Conservation (phyloP, 2,329 filamentous ascomycete species). For the Phialophora chinensis region DNA sequence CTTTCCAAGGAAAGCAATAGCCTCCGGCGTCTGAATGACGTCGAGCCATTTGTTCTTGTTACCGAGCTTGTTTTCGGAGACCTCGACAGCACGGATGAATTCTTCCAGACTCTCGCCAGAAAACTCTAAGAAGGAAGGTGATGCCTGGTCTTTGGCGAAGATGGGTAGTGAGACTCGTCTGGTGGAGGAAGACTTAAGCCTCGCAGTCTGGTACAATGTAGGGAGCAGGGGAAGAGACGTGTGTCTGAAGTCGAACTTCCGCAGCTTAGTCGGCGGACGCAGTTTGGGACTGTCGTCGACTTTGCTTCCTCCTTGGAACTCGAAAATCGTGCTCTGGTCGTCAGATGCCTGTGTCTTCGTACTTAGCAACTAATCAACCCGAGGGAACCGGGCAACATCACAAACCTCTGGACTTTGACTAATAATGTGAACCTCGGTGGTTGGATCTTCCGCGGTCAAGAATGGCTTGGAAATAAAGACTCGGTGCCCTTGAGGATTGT, state of each 20-base stretch:
- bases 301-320: background rate
- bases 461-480: background rate
- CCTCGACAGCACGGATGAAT: constrained; percentile 11
- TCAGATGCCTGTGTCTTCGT: background rate
- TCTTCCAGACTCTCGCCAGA: constrained; percentile 12
- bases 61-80: background rate
- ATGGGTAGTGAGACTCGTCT: background rate
- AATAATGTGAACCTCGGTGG: background rate
- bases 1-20: background rate
- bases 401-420: background rate
- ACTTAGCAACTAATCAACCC: background rate
- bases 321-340: background rate
- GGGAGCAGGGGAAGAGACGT: background rate
- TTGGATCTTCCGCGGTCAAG: background rate
- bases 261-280: background rate
- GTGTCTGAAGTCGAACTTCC: background rate
- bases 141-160: background rate
- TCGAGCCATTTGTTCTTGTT: constrained; percentile 7
- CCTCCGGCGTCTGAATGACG: background rate
- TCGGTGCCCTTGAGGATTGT: background rate
- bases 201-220: background rate
- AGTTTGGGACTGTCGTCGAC: background rate
- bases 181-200: background rate
- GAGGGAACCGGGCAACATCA: background rate
- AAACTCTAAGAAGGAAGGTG: constrained; percentile 1